Conservation (phyloP, 2,329 filamentous ascomycete species). For the Scytalidium lignicola region DNA sequence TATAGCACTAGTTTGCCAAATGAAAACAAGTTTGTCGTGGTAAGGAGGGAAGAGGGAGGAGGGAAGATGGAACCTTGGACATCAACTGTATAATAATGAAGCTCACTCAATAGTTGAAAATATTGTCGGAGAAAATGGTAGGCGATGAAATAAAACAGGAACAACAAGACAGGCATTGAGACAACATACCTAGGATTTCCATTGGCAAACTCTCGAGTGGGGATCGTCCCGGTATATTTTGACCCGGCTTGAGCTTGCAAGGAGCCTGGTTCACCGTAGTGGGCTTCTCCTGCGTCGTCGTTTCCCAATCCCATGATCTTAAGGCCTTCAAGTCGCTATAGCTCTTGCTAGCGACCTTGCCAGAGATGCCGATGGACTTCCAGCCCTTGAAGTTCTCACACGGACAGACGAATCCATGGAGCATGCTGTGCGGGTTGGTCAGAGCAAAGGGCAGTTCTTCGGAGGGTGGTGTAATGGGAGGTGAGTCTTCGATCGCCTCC, state of each 20-base stretch:
- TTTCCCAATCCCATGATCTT: conserved; percentile 46
- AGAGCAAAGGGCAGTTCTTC: conserved; percentile 12
- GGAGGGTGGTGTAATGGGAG: conserved; percentile 21
- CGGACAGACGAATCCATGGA: conserved; percentile 55
- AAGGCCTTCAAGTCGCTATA: conserved; percentile 54
- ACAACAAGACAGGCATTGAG: too few relatives aligned
- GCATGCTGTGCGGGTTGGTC: conserved; percentile 45
- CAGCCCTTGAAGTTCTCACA: conserved; percentile 54
- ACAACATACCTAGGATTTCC: conserved; percentile 68
- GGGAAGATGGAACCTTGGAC: too few relatives aligned
- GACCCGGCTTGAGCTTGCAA: conserved; percentile 26
- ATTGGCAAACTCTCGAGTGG: conserved; percentile 63
- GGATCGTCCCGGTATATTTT: conserved; percentile 40
- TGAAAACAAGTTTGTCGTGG: too few relatives aligned
- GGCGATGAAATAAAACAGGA: too few relatives aligned
- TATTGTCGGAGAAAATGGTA: too few relatives aligned
- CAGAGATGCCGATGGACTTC: conserved; percentile 55
- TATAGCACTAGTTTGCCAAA: too few relatives aligned
- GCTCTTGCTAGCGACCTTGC: conserved; percentile 54
- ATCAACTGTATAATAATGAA: conserved; percentile 1
- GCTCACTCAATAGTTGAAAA: too few relatives aligned
- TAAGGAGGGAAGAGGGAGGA: conserved; percentile 6
- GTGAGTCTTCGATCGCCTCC: conserved; percentile 41
- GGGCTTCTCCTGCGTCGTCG: conserved; percentile 11
- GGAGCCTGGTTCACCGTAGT: conserved; percentile 7